Evolutionary conservation across 805 yeast species (phyloP), one percentile per base, ranked within the genome.

Genomic region (Ogataea salicorniae): DNA sequence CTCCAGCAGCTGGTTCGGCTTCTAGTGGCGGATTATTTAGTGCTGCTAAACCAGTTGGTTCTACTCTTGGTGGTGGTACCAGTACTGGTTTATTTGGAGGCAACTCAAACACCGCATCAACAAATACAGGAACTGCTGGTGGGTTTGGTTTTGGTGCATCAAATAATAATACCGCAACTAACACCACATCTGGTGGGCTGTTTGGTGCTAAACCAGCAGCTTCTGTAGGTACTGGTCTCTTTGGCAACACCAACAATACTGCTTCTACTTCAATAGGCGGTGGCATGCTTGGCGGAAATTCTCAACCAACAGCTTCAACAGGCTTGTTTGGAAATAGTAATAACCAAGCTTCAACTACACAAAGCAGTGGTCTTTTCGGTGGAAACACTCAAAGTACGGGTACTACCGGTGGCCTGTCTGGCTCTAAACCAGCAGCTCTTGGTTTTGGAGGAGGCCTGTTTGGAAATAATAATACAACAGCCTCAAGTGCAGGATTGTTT

Each of bases 131-230:
- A 37, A 46, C 20, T 48, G 34, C 29, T 23, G 22, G 38, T 17
- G 43, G 37, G 8, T 7, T 33, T 14, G 34, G 31, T 33, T 41
- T 41, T 41, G 43, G 43, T 7, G 37, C 16, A 14, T 37, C 34
- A 26, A 45, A 46, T 36, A 51, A 37, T 17, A 36, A n/a, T 29
- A 37, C 58, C 34, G 47, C 48, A 47, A 40, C 45, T 35, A 46
- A 54, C 20, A 37, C 64, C 17, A 55, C 63, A 13, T 34, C 48
- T 1, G 69, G 71, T 2, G 72, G 71, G 1, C 49, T 68, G 33
- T 70, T 71, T 57, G 75, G 76, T 8, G 50, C 55, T 42, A 58
- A 50, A n/a, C 46, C 48, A 33, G 41, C 43, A 22, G 29, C 31
- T 26, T 26, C 31, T 26, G 8, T 9, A 23, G 8, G 29, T 23